phyloP scores from a whole-genome alignment of 148 eudicot genomes.

The Rhododendron henanense region DNA sequence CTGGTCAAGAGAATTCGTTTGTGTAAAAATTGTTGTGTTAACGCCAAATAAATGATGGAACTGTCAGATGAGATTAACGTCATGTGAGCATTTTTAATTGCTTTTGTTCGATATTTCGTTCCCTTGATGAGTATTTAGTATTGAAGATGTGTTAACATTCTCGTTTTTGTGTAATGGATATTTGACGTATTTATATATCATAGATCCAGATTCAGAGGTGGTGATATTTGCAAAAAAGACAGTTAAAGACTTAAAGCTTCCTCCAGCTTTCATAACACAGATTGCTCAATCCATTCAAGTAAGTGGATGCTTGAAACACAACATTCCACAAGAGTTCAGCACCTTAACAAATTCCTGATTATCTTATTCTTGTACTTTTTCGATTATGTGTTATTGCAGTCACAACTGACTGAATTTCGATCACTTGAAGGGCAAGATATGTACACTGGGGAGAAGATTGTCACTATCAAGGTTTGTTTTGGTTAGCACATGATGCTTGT shows the following conservation, averaged over 20 bases:
- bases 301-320: slow-evolving; percentile 10
- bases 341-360: not conserved
- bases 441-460: slow-evolving; percentile 84
- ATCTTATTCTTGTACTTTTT: slow-evolving; percentile 10
- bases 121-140: not conserved
- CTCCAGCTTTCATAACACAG: slow-evolving; percentile 76
- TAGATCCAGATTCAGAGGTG: slow-evolving; percentile 92
- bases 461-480: slow-evolving; percentile 79
- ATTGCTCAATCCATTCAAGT: slow-evolving; percentile 97
- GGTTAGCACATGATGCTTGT: not conserved
- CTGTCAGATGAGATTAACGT: not conserved
- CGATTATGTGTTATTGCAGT: slow-evolving; percentile 37
- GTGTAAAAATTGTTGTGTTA: not conserved
- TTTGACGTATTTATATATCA: slow-evolving; percentile 3
- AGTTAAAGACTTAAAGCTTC: slow-evolving; percentile 91
- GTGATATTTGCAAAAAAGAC: slow-evolving; percentile 83
- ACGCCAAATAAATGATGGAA: not conserved
- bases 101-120: not conserved
- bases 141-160: not conserved
- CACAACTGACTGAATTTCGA: slow-evolving; percentile 76
- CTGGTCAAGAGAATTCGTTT: not conserved
- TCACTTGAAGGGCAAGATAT: slow-evolving; percentile 94
- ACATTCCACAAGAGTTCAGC: not conserved
- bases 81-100: not conserved
- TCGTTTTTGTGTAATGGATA: not conserved